A percentile compares a stretch with the other conserved stretches of the same genome.
phyloP scores from a whole-genome alignment of 108 stramenopile species.

The Cyclotella kingstonii region DNA sequence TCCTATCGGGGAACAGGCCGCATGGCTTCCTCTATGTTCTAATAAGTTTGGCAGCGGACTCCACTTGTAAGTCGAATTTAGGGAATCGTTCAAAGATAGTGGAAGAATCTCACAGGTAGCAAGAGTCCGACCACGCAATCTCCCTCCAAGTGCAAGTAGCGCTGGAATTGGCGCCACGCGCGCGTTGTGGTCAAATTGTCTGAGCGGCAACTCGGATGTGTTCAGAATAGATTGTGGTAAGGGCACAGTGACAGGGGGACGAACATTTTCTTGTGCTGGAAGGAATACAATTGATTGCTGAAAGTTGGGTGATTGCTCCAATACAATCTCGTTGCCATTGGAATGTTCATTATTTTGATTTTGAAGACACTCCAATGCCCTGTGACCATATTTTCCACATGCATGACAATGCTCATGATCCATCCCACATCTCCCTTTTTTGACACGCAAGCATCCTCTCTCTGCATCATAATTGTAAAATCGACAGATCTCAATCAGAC shows the following conservation, averaged over 20 bases:
- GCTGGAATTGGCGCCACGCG: no score
- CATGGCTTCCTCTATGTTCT: slow-evolving; percentile 29
- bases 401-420: slow-evolving; percentile 28
- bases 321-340: no score
- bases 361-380: slow-evolving; percentile 25
- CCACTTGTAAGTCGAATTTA: slow-evolving; percentile 2
- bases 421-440: slow-evolving; percentile 28
- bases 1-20: slow-evolving; percentile 25
- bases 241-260: neutral
- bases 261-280: slow-evolving; percentile 2
- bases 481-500: slow-evolving; percentile 30
- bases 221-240: neutral
- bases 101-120: slow-evolving; percentile 32
- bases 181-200: neutral
- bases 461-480: slow-evolving; percentile 38
- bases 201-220: neutral
- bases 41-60: slow-evolving; percentile 17
- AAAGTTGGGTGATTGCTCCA: neutral
- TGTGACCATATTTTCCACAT: slow-evolving; percentile 22
- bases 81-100: neutral
- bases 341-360: slow-evolving; percentile 5
- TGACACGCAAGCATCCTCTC: slow-evolving; percentile 31
- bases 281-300: slow-evolving; percentile 9
- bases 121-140: slow-evolving; percentile 27
- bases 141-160: slow-evolving; percentile 29